Evolutionary conservation across 2,329 filamentous ascomycete genomes (phyloP), one percentile per base, ranked within the genome.

Genomic region (Sclerotinia nivalis): DNA sequence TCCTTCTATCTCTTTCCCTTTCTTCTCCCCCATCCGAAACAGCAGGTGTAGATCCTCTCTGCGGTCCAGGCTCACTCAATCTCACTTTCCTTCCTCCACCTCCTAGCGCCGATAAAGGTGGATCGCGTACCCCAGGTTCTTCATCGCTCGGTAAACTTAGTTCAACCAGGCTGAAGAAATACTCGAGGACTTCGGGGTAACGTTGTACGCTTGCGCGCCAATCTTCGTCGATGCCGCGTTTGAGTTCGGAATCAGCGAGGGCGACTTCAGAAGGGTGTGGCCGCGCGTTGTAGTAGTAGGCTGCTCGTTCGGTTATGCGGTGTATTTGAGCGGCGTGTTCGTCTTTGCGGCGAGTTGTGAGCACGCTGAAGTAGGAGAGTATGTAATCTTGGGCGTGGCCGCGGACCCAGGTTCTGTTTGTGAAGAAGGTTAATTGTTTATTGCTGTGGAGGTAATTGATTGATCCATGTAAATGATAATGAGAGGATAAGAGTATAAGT

Each of bases 161-260:
- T 68, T 89, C 86, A 49, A 93, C 89, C 50, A 93, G 82, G 71
- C 87, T 73, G 84, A 90, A 94, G 78, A 91, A 94, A 80, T 94
- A 93, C 79, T 93, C 89, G 68, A 95, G 83, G n/a, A 94, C 89
- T 77, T 93, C 90, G 6, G 91, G 92, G 75, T 94, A 95, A 68
- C 89, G 86, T 75, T 92, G 87, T 52, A 93, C 91, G 61, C 89
- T 90, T 43, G 87, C 84, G 75, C 89, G 87, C 91, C 91, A 95
- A 81, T 93, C 91, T 72, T 91, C 89, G 75, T 93, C 91, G 75
- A 93, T 91, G 71, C 90, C 91, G 64, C 87, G 85, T 80, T 93
- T 92, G 71, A 93, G 83, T 62, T 85, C 84, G 22, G 84, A 84
- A 76, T 93, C 86, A 34, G 90, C 91, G 69, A 86, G 84, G 52